Evolutionary conservation across 2,329 filamentous ascomycete genomes (phyloP).

Genomic region (Blumeria hordei): DNA sequence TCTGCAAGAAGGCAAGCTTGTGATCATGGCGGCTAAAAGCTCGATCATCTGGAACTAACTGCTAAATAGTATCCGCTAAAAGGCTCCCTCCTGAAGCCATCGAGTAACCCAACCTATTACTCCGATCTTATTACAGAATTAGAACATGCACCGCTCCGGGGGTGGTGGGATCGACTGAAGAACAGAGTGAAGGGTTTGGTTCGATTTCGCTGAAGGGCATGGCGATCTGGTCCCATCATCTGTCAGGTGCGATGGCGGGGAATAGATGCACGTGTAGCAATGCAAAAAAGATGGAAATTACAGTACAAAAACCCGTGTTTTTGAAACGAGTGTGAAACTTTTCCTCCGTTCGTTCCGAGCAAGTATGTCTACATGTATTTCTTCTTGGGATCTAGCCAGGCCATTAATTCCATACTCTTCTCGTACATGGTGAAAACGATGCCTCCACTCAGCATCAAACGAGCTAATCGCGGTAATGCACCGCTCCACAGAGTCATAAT

Average conservation of each 20-base stretch:
- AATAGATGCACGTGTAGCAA: no score
- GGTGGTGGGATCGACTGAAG: constrained; percentile 25
- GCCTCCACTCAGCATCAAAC: constrained; percentile 74
- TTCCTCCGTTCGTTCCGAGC: background rate
- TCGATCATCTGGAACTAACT: background rate
- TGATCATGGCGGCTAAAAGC: background rate
- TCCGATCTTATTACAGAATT: constrained; percentile 34
- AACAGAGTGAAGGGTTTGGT: constrained; percentile 35
- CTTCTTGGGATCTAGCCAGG: constrained; percentile 55
- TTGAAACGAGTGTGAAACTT: no score
- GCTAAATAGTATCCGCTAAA: constrained; percentile 21
- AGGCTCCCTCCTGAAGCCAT: constrained; percentile 29
- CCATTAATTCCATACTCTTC: constrained; percentile 79
- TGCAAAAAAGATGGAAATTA: no score
- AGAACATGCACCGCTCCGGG: constrained; percentile 33
- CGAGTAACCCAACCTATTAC: constrained; percentile 41
- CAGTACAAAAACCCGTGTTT: no score
- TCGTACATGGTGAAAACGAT: constrained; percentile 99
- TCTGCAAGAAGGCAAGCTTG: constrained; percentile 24
- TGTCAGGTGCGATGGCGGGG: no score
- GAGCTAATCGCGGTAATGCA: constrained; percentile 60
- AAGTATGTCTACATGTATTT: constrained; percentile 39
- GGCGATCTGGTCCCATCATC: background rate
- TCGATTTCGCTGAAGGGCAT: constrained; percentile 18
- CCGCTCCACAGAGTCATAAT: constrained; percentile 84